Percentiles rank a stretch among this genome's conserved stretches.
phyloP scores from a whole-genome alignment of 257 asterid species.

The Nyctanthes arbortristis region DNA sequence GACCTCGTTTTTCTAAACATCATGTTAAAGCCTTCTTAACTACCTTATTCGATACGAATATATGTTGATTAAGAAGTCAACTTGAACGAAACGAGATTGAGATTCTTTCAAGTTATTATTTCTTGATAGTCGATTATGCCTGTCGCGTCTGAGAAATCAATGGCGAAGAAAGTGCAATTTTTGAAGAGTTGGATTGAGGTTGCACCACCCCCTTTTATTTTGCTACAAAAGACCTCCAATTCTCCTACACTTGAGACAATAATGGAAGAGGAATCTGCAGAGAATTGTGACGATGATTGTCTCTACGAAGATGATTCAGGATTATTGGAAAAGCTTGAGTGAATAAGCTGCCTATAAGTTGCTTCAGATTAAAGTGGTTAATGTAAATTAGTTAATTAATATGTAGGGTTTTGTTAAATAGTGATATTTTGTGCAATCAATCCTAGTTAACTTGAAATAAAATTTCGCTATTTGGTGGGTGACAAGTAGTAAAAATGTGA shows the following conservation, averaged over 20 bases:
- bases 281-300: slow-evolving; percentile 7
- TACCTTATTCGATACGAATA: background rate
- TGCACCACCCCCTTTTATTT: slow-evolving; percentile 26
- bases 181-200: slow-evolving; percentile 23
- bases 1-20: background rate
- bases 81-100: background rate
- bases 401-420: too few species aligned
- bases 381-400: too few species aligned
- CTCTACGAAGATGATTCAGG: slow-evolving; percentile 2
- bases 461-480: too few species aligned
- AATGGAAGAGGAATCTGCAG: slow-evolving; percentile 22
- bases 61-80: background rate
- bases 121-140: background rate
- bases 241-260: slow-evolving; percentile 34
- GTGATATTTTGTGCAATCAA: too few species aligned
- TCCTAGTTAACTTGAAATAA: too few species aligned
- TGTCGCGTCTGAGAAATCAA: background rate
- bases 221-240: slow-evolving; percentile 23
- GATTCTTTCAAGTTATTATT: background rate
- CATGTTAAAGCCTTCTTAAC: background rate
- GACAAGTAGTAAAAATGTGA: too few species aligned
- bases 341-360: background rate
- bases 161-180: background rate
- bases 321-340: background rate
- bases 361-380: too few species aligned